phyloP scores from a whole-genome alignment of 2,329 filamentous ascomycete species.

The Sporothrix schenckii region DNA sequence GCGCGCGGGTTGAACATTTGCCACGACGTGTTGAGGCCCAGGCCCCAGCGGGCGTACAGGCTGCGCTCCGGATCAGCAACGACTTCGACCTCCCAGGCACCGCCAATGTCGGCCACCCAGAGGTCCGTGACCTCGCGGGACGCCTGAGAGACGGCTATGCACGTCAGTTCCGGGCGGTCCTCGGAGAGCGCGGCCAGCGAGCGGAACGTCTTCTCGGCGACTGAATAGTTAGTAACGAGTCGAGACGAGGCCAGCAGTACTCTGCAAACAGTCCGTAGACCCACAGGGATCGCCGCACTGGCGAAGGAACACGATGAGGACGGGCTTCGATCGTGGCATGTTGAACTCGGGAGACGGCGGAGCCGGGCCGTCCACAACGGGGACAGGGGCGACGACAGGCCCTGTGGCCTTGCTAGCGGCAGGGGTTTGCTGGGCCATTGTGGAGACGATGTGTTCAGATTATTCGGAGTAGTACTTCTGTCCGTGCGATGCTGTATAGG shows the following conservation, averaged over 20 bases:
- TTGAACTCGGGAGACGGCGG: constrained; percentile 57
- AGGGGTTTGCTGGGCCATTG: constrained; percentile 35
- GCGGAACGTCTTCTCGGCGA: constrained; percentile 69
- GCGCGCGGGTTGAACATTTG: constrained; percentile 63
- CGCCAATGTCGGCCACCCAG: constrained; percentile 61
- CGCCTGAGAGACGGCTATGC: constrained; percentile 66
- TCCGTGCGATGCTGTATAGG: not conserved
- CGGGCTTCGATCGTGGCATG: constrained; percentile 59
- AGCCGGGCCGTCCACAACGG: constrained; percentile 58
- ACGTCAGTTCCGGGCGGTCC: constrained; percentile 54
- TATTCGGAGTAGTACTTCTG: not conserved
- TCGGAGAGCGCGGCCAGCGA: constrained; percentile 56
- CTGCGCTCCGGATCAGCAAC: constrained; percentile 61
- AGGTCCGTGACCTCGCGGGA: constrained; percentile 55
- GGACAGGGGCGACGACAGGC: constrained; percentile 48
- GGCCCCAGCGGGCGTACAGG: constrained; percentile 66
- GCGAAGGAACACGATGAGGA: constrained; percentile 67
- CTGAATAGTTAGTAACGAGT: constrained; percentile 45
- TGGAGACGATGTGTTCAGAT: not conserved
- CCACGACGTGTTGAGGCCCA: constrained; percentile 63
- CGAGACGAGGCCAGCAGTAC: not conserved
- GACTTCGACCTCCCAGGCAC: constrained; percentile 60
- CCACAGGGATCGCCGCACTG: constrained; percentile 76
- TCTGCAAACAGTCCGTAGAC: constrained; percentile 34
- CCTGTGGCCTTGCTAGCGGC: constrained; percentile 37